These are phyloP conservation scores for Lumnitzera racemosa DNA, from an alignment of 345 rosid genomes.

Conservation along the genomic window DNA sequence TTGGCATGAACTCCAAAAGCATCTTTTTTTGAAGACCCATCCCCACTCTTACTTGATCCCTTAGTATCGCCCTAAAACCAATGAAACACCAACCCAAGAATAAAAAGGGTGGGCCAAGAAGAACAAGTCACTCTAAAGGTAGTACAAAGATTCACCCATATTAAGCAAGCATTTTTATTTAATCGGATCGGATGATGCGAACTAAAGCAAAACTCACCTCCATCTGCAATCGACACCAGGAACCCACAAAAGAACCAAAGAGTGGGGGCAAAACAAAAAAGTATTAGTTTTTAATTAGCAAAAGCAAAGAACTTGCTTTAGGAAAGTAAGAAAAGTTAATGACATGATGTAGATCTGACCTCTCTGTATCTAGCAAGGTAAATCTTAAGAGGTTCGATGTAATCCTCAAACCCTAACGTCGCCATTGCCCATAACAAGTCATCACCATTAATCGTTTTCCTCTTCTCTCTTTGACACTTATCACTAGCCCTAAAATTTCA, in stretches of 20 bases:
- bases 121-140: neutral
- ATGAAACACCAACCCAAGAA: neutral
- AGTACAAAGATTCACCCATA: neutral
- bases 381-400: constrained; percentile 69
- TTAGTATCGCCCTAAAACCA: constrained; percentile 60
- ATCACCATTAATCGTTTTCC: constrained; percentile 85
- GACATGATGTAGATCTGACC: constrained; percentile 17
- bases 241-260: neutral
- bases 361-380: constrained; percentile 74
- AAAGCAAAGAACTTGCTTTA: too few species aligned
- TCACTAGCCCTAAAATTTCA: constrained; percentile 63
- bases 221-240: constrained; percentile 43
- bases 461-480: constrained; percentile 89
- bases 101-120: neutral
- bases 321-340: too few species aligned
- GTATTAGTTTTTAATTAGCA: neutral
- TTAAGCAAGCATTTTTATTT: too few species aligned
- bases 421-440: constrained; percentile 93
- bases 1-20: constrained; percentile 19
- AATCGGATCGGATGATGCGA: neutral
- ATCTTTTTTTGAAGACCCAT: constrained; percentile 45
- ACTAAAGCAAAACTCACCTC: constrained; percentile 43
- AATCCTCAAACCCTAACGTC: constrained; percentile 84
- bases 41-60: constrained; percentile 61
- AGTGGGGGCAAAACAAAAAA: neutral